Conservation (phyloP, 1,284 basidiomycete species). For the Fomitopsis palustris region DNA sequence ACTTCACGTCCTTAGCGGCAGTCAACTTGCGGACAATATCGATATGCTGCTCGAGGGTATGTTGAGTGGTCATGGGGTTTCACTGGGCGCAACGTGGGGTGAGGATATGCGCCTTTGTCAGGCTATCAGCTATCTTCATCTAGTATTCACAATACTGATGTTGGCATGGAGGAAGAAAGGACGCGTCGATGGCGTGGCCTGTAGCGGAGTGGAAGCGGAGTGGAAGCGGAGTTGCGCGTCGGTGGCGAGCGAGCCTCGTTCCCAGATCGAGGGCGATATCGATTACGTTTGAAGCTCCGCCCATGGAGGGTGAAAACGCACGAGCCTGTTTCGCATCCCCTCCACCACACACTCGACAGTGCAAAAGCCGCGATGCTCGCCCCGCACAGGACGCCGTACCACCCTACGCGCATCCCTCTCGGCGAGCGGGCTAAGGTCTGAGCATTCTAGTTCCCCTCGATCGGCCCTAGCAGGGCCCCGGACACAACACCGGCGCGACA, state of each 20-base stretch:
- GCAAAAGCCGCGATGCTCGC: slow-evolving; percentile 11
- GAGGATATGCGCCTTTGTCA: too few relatives aligned
- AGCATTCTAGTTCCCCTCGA: slow-evolving; percentile 11
- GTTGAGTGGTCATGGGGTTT: too few relatives aligned
- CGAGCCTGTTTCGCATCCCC: background rate
- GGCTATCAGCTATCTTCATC: too few relatives aligned
- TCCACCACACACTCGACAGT: background rate
- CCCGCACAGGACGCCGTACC: slow-evolving; percentile 2
- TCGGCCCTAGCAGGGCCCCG: slow-evolving; percentile 7
- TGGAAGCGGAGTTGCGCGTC: background rate
- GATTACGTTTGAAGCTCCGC: background rate
- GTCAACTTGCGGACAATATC: background rate
- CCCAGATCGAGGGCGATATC: background rate
- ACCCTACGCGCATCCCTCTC: background rate
- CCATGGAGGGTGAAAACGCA: background rate
- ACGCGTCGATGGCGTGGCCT: background rate
- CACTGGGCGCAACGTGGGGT: too few relatives aligned
- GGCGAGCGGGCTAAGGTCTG: slow-evolving; percentile 14
- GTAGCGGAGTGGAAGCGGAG: background rate
- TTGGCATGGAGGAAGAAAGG: too few relatives aligned
- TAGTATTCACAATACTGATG: too few relatives aligned
- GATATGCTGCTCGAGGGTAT: background rate
- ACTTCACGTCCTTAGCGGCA: background rate
- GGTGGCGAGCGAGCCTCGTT: too few relatives aligned
- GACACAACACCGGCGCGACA: slow-evolving; percentile 1